Conservation (phyloP, 352 stramenopile genomes). For the Paralagenidium karlingii region DNA sequence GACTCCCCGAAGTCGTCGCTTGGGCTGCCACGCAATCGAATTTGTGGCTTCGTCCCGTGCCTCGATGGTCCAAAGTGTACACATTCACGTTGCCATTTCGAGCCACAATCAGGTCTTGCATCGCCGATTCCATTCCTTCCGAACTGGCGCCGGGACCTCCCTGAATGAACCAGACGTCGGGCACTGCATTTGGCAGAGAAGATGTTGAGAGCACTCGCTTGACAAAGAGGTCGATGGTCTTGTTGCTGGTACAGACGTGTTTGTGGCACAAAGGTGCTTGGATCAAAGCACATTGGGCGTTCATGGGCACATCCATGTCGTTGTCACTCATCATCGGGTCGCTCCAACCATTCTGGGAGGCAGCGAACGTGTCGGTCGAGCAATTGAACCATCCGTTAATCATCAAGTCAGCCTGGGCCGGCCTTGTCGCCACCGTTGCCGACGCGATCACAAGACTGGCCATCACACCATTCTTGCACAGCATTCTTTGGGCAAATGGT, state of each 20-base stretch:
- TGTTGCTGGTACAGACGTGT: slow-evolving; percentile 9
- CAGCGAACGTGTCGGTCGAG: slow-evolving; percentile 1
- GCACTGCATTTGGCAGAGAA: too few relatives aligned
- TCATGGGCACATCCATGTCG: too few relatives aligned
- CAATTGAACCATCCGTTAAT: slow-evolving; percentile 7
- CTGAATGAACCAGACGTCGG: slow-evolving; percentile 31
- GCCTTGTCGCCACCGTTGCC: too few relatives aligned
- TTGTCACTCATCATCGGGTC: slow-evolving; percentile 1
- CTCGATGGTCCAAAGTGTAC: slow-evolving; percentile 44
- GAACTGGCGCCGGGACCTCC: slow-evolving; percentile 21
- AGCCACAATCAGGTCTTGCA: slow-evolving; percentile 13
- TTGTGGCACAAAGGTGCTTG: slow-evolving; percentile 18
- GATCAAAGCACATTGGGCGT: slow-evolving; percentile 19
- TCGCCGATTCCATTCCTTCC: slow-evolving; percentile 18
- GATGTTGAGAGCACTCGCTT: slow-evolving; percentile 21
- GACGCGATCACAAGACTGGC: too few relatives aligned
- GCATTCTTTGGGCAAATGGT: too few relatives aligned
- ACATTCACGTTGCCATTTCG: slow-evolving; percentile 23
- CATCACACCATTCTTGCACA: too few relatives aligned
- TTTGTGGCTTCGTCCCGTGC: slow-evolving; percentile 22
- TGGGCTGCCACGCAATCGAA: slow-evolving; percentile 28
- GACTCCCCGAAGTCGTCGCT: slow-evolving; percentile 16
- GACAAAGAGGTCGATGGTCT: slow-evolving; percentile 20
- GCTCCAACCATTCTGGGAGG: background rate
- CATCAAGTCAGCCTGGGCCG: too few relatives aligned